Percentiles rank a stretch among this genome's conserved stretches.
Conservation (phyloP, 805 yeast species). For the Zygotorulaspora florentina region DNA sequence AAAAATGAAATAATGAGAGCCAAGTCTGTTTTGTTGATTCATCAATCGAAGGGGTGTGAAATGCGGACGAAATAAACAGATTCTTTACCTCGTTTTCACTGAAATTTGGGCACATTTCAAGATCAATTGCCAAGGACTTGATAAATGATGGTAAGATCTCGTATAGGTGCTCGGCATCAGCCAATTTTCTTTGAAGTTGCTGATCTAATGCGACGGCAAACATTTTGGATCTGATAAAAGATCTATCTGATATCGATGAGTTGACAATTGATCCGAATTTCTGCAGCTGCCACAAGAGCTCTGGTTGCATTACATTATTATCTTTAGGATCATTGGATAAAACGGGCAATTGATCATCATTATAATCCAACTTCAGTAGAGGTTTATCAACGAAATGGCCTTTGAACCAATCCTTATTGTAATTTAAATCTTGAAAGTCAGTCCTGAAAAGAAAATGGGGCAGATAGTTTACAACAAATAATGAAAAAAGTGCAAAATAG, state of each 20-base stretch:
- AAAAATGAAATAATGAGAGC: constrained; percentile 31
- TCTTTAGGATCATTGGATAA: constrained; percentile 4
- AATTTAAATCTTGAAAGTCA: constrained; percentile 26
- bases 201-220: constrained; percentile 23
- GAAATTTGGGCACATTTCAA: constrained; percentile 22
- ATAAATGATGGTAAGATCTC: constrained; percentile 31
- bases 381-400: constrained; percentile 15
- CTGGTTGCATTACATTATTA: constrained; percentile 20
- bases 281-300: constrained; percentile 30
- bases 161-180: constrained; percentile 26
- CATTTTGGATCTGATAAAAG: constrained; percentile 23
- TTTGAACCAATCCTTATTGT: constrained; percentile 26
- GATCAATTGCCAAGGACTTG: constrained; percentile 23
- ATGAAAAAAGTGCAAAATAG: constrained; percentile 29
- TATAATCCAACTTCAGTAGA: constrained; percentile 2
- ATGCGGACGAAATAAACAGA: constrained; percentile 29
- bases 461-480: constrained; percentile 22
- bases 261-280: constrained; percentile 23
- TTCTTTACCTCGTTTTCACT: constrained; percentile 13
- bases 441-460: constrained; percentile 24
- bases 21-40: constrained; percentile 22
- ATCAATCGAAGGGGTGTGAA: constrained; percentile 20
- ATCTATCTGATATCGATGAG: constrained; percentile 20
- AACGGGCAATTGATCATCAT: constrained; percentile 6
- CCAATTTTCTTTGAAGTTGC: constrained; percentile 17